Percentiles rank a stretch among this genome's conserved stretches.
These are phyloP conservation scores for Phialophora verrucosa DNA, from an alignment of 2,329 filamentous ascomycete species.

Conservation along the genomic window DNA sequence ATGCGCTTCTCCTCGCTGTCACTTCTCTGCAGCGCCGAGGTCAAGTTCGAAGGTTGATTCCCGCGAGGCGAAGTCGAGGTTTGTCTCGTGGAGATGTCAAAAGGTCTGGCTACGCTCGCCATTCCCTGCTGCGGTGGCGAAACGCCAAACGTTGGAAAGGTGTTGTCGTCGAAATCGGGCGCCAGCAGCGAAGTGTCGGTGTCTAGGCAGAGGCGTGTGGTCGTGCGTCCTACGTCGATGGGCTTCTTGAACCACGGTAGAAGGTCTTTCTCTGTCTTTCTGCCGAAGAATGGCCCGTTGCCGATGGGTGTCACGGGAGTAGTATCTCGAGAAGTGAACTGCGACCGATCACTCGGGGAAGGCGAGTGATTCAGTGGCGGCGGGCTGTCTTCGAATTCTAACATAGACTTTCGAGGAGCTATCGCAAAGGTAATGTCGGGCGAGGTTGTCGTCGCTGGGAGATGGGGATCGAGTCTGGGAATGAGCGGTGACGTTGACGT, in stretches of 20 bases:
- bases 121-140: conserved; percentile 42
- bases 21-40: conserved; percentile 63
- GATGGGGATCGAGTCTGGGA: conserved; percentile 7
- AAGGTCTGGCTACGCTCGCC: conserved; percentile 59
- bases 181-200: conserved; percentile 44
- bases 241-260: conserved; percentile 54
- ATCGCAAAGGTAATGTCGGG: conserved; percentile 2
- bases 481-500: conserved; percentile 18
- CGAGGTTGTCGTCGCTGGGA: conserved; percentile 20
- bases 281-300: conserved; percentile 51
- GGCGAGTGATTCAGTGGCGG: conserved; percentile 61
- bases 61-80: conserved; percentile 64
- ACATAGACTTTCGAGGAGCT: conserved; percentile 48
- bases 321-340: conserved; percentile 58
- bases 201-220: conserved; percentile 48
- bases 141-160: conserved; percentile 50
- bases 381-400: conserved; percentile 59
- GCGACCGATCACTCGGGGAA: conserved; percentile 53
- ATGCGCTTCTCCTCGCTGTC: conserved; percentile 48
- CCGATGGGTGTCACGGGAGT: conserved; percentile 57
- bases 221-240: conserved; percentile 46
- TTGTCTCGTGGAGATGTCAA: conserved; percentile 65
- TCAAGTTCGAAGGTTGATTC: conserved; percentile 67
- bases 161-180: conserved; percentile 45
- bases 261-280: conserved; percentile 49